Evolutionary conservation across 495 filamentous ascomycete species (phyloP).

Genomic region (Trichoderma orchidacearum): DNA sequence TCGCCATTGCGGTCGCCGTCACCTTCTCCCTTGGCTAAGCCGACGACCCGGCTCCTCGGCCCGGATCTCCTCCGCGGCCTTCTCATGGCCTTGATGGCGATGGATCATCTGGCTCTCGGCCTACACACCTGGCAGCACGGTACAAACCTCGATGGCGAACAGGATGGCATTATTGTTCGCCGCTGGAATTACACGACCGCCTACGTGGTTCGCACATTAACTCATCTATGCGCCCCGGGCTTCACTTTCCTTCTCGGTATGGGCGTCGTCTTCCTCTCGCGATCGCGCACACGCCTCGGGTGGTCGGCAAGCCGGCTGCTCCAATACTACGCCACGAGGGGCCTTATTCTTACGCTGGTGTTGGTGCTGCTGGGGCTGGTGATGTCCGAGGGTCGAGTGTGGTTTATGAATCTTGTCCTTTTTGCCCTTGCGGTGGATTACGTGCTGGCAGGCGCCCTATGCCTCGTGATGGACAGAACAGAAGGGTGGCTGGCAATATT

Average conservation of each 20-base stretch:
- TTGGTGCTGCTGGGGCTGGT: slow-evolving; percentile 6
- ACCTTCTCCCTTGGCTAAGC: background rate
- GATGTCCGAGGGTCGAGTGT: slow-evolving; percentile 8
- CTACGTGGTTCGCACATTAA: slow-evolving; percentile 13
- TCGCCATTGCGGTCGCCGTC: background rate
- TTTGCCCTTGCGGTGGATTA: slow-evolving; percentile 20
- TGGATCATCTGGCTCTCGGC: slow-evolving; percentile 16
- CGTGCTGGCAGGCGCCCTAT: slow-evolving; percentile 15
- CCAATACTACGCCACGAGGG: slow-evolving; percentile 14
- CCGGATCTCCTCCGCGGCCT: slow-evolving; percentile 21
- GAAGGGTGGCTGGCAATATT: slow-evolving; percentile 10
- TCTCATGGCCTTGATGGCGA: slow-evolving; percentile 17
- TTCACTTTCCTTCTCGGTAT: slow-evolving; percentile 24
- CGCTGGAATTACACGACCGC: slow-evolving; percentile 16
- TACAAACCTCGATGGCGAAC: slow-evolving; percentile 12
- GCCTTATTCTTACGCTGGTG: slow-evolving; percentile 12
- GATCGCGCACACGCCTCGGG: slow-evolving; percentile 13
- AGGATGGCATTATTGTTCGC: slow-evolving; percentile 10
- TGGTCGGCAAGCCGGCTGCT: slow-evolving; percentile 13
- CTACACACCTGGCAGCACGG: slow-evolving; percentile 17
- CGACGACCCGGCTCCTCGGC: slow-evolving; percentile 12
- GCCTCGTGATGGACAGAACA: slow-evolving; percentile 10
- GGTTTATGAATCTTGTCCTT: slow-evolving; percentile 20
- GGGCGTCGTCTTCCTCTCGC: slow-evolving; percentile 18
- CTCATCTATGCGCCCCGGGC: slow-evolving; percentile 21